Percentiles rank a stretch among this genome's conserved stretches.
Conservation (phyloP, 2,329 filamentous ascomycete genomes). For the Drechmeria coniospora region DNA sequence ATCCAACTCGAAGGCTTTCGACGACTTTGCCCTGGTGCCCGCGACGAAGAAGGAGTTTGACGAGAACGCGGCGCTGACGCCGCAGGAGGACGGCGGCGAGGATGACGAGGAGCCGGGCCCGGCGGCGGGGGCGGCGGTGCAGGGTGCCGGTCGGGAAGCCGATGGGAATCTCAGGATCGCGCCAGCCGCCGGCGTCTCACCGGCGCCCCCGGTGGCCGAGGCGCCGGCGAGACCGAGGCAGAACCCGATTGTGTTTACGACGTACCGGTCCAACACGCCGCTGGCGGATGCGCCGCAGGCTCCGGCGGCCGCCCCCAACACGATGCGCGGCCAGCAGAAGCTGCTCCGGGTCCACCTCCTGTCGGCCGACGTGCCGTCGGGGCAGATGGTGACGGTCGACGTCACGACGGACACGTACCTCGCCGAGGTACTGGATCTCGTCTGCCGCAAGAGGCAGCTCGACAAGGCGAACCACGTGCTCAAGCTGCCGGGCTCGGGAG, state of each 20-base stretch:
- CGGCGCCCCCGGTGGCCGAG: conserved; percentile 12
- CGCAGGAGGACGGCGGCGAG: conserved; percentile 47
- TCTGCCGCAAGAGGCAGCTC: conserved; percentile 61
- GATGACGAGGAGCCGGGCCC: conserved; percentile 14
- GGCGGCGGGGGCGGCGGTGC: background rate
- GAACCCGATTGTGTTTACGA: conserved; percentile 48
- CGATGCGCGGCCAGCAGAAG: conserved; percentile 48
- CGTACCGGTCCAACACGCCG: conserved; percentile 35
- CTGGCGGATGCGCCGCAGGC: conserved; percentile 42
- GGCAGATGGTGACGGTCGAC: conserved; percentile 58
- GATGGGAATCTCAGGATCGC: conserved; percentile 9
- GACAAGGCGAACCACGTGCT: conserved; percentile 70
- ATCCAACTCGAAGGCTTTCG: conserved; percentile 61
- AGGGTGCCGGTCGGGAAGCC: conserved; percentile 3
- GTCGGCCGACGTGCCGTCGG: conserved; percentile 52
- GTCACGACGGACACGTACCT: conserved; percentile 74
- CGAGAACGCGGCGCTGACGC: conserved; percentile 54
- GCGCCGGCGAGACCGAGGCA: conserved; percentile 23
- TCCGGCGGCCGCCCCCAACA: conserved; percentile 25
- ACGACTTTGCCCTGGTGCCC: conserved; percentile 68
- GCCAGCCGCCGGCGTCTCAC: conserved; percentile 15
- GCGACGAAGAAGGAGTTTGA: conserved; percentile 52
- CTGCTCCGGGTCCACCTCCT: conserved; percentile 58
- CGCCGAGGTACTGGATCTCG: conserved; percentile 63
- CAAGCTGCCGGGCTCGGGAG: conserved; percentile 59